A percentile compares a stretch with the other conserved stretches of the same genome.
These are phyloP conservation scores for Fusarium bactridioides DNA, from an alignment of 2,329 filamentous ascomycete genomes.

Conservation along the genomic window DNA sequence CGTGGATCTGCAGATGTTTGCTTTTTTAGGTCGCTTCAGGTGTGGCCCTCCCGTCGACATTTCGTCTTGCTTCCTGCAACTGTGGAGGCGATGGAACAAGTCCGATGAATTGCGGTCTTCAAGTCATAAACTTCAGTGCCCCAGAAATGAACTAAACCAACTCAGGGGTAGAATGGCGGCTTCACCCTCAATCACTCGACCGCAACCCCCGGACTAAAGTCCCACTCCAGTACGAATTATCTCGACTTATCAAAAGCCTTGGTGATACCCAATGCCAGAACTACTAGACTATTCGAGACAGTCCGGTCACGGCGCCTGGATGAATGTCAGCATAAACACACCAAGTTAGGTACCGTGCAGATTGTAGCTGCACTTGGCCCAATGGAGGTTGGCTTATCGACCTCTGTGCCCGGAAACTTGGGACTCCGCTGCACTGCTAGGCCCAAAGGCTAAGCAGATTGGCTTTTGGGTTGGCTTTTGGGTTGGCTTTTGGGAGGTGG, in stretches of 20 bases:
- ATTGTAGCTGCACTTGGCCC: conserved; percentile 5
- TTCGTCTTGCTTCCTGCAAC: not conserved
- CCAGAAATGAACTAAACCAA: conserved; percentile 13
- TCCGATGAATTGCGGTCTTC: conserved; percentile 14
- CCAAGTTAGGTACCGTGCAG: conserved; percentile 20
- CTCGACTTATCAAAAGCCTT: not conserved
- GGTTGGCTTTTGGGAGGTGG: conserved; percentile 1
- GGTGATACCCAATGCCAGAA: not conserved
- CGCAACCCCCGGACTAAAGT: conserved; percentile 1
- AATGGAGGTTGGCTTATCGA: conserved; percentile 10
- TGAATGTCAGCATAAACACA: conserved; percentile 14
- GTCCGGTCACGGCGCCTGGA: not conserved
- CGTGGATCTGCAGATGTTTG: conserved; percentile 29
- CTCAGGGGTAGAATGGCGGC: conserved; percentile 8
- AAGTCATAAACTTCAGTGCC: not conserved
- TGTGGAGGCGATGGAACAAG: conserved; percentile 1
- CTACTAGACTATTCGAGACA: not conserved
- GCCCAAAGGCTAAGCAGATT: conserved; percentile 12
- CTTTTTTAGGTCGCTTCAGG: conserved; percentile 22
- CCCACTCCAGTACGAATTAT: not conserved
- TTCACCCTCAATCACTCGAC: not conserved
- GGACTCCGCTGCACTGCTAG: conserved; percentile 23
- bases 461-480: conserved; percentile 14
- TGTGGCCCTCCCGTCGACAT: conserved; percentile 14
- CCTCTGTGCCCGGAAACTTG: conserved; percentile 28